Conservation (phyloP, 2,329 filamentous ascomycete species). For the Colletotrichum siamense region DNA sequence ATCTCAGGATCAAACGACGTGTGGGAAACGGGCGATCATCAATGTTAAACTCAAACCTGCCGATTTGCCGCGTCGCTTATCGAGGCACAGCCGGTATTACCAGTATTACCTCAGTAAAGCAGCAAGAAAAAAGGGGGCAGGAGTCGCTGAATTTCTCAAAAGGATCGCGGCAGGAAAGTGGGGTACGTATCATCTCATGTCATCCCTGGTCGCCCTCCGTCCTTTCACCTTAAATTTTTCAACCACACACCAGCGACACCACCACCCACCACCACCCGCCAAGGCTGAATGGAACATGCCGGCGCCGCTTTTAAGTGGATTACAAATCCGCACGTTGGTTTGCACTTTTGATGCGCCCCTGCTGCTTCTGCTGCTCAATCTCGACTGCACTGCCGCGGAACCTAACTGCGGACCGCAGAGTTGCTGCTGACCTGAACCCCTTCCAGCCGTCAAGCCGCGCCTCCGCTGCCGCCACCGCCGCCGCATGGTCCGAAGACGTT, state of each 20-base stretch:
- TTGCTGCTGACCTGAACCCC: neutral
- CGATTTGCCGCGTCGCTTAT: neutral
- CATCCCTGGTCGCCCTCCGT: neutral
- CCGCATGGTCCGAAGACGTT: neutral
- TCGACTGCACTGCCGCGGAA: neutral
- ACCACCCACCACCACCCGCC: neutral
- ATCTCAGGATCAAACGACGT: neutral
- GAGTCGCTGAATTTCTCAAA: neutral
- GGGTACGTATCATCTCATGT: neutral
- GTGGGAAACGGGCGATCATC: neutral
- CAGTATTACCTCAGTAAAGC: neutral
- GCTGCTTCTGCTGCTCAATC: neutral
- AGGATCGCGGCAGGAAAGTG: neutral
- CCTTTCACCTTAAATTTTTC: neutral
- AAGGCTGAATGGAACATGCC: neutral
- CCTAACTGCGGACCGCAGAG: neutral
- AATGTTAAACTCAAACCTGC: neutral
- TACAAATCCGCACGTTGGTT: slow-evolving; percentile 7
- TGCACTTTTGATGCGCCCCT: neutral
- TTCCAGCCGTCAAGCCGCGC: neutral
- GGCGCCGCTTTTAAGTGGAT: slow-evolving; percentile 15
- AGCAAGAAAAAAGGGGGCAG: neutral
- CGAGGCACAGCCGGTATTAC: neutral
- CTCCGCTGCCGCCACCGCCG: neutral
- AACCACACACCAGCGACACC: neutral